Evolutionary conservation across 2,329 filamentous ascomycete species (phyloP), one percentile per base, ranked within the genome.

Genomic region (Rutstroemia sp.): DNA sequence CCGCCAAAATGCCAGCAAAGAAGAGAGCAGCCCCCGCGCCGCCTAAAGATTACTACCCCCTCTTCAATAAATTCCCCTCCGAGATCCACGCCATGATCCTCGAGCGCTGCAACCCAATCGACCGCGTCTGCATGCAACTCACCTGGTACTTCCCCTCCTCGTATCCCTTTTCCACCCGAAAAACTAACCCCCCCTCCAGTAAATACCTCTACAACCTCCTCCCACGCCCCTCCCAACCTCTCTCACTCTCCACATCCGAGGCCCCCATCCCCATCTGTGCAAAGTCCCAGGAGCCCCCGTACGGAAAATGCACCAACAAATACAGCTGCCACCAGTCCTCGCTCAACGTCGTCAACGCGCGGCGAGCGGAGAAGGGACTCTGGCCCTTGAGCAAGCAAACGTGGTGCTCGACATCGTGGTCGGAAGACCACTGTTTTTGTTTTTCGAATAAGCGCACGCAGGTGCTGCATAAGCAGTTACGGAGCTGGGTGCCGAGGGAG

Each of bases 41-140:
- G 7, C 19, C 39, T 19, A 17, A 17, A 19, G n/a, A n/a, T 19
- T 42, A 19, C 5, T 66, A 66, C 39, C 37, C 56, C 12, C 58
- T 56, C 6, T 65, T 66, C 56, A 59, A 48, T 2, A 58, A 59
- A 3, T 65, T 66, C 27, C 66, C 65, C 19, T 39, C 56, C 5
- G 64, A 68, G 27, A 65, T 68, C 5, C 65, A 66, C 14, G 34
- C 51, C 9, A 9, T 67, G 19, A 59, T 67, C 7, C 53, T 66
- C n/a, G 51, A 58, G 16, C 49, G 48, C 19, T 68, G 65, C 50
- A 23, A 57, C 1, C 49, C 61, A 50, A 67, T 65, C 47, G 65
- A 67, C 39, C 58, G 58, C 2, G 61, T 53, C 1, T 68, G 66
- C 47, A 58, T 68, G 6, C 56, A 61, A 16, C 58, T 68, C 3